A percentile compares a stretch with the other conserved stretches of the same genome.
Evolutionary conservation across 1,284 basidiomycete species (phyloP).

Genomic region (Albatrellus sp.): DNA sequence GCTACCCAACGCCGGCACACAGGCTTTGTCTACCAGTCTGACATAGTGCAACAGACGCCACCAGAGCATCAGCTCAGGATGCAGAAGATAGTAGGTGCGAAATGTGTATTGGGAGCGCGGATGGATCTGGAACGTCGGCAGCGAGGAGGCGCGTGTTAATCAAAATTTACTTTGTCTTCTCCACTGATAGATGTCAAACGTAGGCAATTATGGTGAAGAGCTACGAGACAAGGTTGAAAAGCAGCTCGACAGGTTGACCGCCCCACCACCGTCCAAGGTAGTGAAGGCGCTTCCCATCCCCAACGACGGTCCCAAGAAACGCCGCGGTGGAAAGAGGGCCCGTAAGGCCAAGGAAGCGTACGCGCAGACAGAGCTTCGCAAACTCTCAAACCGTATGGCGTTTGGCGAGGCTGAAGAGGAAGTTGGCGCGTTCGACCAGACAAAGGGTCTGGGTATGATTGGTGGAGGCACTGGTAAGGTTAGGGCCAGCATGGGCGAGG

Average conservation of each 20-base stretch:
- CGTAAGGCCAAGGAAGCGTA: slow-evolving; percentile 96
- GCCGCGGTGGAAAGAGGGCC: slow-evolving; percentile 91
- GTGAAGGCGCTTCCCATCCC: slow-evolving; percentile 94
- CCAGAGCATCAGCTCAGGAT: slow-evolving; percentile 89
- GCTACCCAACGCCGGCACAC: slow-evolving; percentile 82
- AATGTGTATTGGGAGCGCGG: slow-evolving; percentile 80
- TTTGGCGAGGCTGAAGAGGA: slow-evolving; percentile 97
- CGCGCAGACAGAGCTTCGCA: slow-evolving; percentile 92
- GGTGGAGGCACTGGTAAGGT: slow-evolving; percentile 79
- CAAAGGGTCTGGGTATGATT: slow-evolving; percentile 95
- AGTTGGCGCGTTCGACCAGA: slow-evolving; percentile 92
- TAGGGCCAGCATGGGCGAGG: slow-evolving; percentile 74
- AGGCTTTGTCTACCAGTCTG: slow-evolving; percentile 92
- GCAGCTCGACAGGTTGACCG: slow-evolving; percentile 83
- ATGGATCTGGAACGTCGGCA: slow-evolving; percentile 81
- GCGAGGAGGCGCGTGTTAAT: slow-evolving; percentile 50
- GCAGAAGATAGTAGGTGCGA: slow-evolving; percentile 88
- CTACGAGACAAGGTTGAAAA: slow-evolving; percentile 82
- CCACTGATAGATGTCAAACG: too few relatives aligned
- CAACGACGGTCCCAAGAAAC: slow-evolving; percentile 90
- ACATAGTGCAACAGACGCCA: slow-evolving; percentile 76
- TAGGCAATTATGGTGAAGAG: slow-evolving; percentile 53
- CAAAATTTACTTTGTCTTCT: too few relatives aligned
- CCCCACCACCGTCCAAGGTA: slow-evolving; percentile 91
- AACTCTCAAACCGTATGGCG: slow-evolving; percentile 92